Evolutionary conservation across 495 filamentous ascomycete genomes (phyloP), one percentile per base, ranked within the genome.

Genomic region (Baudoinia panamericana): DNA sequence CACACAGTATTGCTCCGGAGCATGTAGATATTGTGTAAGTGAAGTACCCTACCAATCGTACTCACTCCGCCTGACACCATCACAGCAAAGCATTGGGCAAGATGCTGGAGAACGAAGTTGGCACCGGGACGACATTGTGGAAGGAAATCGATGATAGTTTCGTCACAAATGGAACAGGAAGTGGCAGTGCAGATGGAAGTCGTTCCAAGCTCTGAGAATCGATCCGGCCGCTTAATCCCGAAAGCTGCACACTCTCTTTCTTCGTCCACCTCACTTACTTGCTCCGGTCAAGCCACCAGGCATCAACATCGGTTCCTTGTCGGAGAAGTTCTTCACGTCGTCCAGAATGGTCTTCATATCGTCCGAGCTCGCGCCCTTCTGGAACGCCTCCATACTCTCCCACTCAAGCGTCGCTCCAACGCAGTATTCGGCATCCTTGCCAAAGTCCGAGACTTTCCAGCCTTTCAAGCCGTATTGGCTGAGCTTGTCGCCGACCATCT

Each of bases 241-340:
- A n/a, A n/a, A n/a, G n/a, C n/a, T n/a, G n/a, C 22, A 13, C 15
- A 33, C 10, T 15, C 30, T 15, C 17, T 15, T 20, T 24, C 11
- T 2, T 16, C 34, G 15, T 25, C 4, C 30, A 11, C 24, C 26
- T 16, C 15, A 24, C 38, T 46, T 46, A 12, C 18, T 29, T 9
- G 36, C 38, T 26, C 43, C 47, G 12, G 41, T 43, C 11, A 56
- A 29, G 2, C 36, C 35, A 3, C 50, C 51, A 4, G 33, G 19
- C 24, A 56, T 16, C 15, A 56, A 5, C 4, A 39, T 23, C 4
- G 53, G 53, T 19, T 51, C 18, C 44, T 47, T 48, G 29, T 56
- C 45, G 17, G 37, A 36, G 31, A 56, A 56, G 38, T 56, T 56
- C 27, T 17, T 17, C 20, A 56, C 36, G 37, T 56, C 53, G 10